phyloP scores from a whole-genome alignment of 768 basidiomycete species.

The Cystofilobasidium ferigula region DNA sequence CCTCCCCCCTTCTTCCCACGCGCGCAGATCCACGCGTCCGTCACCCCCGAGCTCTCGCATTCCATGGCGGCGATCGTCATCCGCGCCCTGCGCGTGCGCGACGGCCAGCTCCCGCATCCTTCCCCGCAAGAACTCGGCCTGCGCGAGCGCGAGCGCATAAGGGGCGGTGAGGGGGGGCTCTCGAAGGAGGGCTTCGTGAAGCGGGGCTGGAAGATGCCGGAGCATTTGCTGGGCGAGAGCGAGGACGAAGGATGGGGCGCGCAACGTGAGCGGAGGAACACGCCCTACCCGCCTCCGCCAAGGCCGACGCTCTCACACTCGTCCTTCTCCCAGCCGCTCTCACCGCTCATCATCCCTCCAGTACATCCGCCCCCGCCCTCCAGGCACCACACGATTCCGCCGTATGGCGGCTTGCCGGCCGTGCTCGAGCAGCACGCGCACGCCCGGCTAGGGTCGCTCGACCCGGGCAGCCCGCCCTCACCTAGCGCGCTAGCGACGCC shows the following conservation, averaged over 20 bases:
- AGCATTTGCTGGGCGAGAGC: neutral
- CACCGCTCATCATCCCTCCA: too few relatives aligned
- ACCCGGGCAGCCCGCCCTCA: too few relatives aligned
- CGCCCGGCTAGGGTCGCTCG: too few relatives aligned
- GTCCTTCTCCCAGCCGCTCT: too few relatives aligned
- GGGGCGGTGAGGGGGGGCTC: neutral
- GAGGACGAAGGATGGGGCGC: too few relatives aligned
- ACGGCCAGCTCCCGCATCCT: neutral
- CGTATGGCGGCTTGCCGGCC: too few relatives aligned
- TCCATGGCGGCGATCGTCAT: slow-evolving; percentile 19
- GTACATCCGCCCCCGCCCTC: too few relatives aligned
- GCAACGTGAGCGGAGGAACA: too few relatives aligned
- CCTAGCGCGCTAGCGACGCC: neutral
- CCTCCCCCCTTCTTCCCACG: neutral
- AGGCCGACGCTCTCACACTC: too few relatives aligned
- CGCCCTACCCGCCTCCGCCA: too few relatives aligned
- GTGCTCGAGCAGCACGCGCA: too few relatives aligned
- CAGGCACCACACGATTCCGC: too few relatives aligned
- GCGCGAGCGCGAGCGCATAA: neutral
- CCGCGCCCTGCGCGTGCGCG: slow-evolving; percentile 12
- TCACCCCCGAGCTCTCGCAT: slow-evolving; percentile 21
- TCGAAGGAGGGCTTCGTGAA: neutral
- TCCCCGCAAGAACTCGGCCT: neutral
- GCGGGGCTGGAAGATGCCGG: neutral
- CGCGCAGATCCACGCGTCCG: slow-evolving; percentile 18